These are phyloP conservation scores for Mycosarcoma maydis DNA, from an alignment of 1,284 basidiomycete genomes.

Conservation along the genomic window DNA sequence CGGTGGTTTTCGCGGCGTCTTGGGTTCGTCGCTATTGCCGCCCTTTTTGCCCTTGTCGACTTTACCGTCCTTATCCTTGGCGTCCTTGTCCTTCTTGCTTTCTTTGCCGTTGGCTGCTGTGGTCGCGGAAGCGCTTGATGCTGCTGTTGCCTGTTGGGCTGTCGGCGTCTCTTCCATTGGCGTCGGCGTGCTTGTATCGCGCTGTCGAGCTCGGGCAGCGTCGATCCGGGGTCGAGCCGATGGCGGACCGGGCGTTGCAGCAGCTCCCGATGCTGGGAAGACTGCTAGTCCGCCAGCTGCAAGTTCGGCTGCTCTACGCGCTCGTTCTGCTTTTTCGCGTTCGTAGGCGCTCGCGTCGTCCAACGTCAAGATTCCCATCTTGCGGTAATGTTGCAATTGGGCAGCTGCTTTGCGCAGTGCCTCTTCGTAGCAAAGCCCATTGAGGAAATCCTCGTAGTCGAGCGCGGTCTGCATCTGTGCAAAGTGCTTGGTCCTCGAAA, in stretches of 20 bases:
- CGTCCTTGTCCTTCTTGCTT: constrained; percentile 29
- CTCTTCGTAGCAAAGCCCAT: constrained; percentile 77
- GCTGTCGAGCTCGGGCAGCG: constrained; percentile 46
- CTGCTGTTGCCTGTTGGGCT: neutral
- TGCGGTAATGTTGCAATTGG: constrained; percentile 63
- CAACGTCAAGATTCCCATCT: constrained; percentile 60
- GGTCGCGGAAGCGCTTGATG: constrained; percentile 6
- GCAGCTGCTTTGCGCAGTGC: constrained; percentile 57
- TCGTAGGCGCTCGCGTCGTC: constrained; percentile 62
- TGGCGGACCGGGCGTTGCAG: constrained; percentile 30
- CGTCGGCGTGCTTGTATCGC: constrained; percentile 48
- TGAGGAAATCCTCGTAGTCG: constrained; percentile 88
- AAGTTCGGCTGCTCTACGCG: constrained; percentile 50
- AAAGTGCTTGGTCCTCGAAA: constrained; percentile 89
- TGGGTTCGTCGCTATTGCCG: constrained; percentile 36
- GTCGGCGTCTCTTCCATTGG: constrained; percentile 35
- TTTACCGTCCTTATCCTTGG: constrained; percentile 13
- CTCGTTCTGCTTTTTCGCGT: constrained; percentile 60
- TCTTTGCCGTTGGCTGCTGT: constrained; percentile 20
- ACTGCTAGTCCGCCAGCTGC: constrained; percentile 61
- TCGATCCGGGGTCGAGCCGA: constrained; percentile 34
- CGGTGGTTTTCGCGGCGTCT: constrained; percentile 49
- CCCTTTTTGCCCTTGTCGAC: constrained; percentile 24
- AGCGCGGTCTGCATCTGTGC: constrained; percentile 88
- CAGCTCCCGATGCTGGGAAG: constrained; percentile 52